phyloP scores from a whole-genome alignment of 768 basidiomycete genomes.

The Tricholoma terreum region DNA sequence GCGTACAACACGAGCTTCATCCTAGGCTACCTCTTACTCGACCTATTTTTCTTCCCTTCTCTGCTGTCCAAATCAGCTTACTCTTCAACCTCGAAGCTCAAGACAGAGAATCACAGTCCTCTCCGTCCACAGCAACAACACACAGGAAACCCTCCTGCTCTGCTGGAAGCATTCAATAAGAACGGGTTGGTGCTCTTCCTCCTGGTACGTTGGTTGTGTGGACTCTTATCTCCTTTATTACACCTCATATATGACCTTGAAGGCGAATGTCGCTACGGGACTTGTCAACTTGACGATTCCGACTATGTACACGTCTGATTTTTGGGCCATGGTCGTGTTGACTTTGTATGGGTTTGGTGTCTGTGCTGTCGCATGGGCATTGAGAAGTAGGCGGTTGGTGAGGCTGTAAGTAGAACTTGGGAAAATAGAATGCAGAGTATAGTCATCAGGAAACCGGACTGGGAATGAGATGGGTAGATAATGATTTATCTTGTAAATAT shows the following conservation, averaged over 20 bases:
- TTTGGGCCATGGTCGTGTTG: constrained; percentile 60
- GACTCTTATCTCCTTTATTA: background rate
- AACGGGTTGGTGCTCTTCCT: constrained; percentile 83
- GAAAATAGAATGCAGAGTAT: no score
- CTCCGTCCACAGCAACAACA: constrained; percentile 6
- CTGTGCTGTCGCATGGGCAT: constrained; percentile 61
- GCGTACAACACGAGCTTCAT: constrained; percentile 89
- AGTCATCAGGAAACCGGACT: no score
- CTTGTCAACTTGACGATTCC: constrained; percentile 72
- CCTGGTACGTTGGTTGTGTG: constrained; percentile 54
- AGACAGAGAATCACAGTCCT: constrained; percentile 7
- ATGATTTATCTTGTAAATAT: no score
- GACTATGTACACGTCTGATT: constrained; percentile 75
- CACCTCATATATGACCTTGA: background rate
- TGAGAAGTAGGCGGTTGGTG: constrained; percentile 20
- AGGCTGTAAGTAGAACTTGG: constrained; percentile 7
- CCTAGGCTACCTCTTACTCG: constrained; percentile 74
- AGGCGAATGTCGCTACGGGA: constrained; percentile 91
- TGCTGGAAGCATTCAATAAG: constrained; percentile 80
- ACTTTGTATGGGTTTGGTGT: constrained; percentile 55
- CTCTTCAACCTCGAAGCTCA: constrained; percentile 31
- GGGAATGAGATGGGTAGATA: no score
- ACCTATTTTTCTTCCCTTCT: constrained; percentile 63
- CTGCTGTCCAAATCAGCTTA: constrained; percentile 19
- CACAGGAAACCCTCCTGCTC: constrained; percentile 23